Base-by-base conservation (phyloP, 768 basidiomycete species). In the Tylopilus balloui region DNA sequence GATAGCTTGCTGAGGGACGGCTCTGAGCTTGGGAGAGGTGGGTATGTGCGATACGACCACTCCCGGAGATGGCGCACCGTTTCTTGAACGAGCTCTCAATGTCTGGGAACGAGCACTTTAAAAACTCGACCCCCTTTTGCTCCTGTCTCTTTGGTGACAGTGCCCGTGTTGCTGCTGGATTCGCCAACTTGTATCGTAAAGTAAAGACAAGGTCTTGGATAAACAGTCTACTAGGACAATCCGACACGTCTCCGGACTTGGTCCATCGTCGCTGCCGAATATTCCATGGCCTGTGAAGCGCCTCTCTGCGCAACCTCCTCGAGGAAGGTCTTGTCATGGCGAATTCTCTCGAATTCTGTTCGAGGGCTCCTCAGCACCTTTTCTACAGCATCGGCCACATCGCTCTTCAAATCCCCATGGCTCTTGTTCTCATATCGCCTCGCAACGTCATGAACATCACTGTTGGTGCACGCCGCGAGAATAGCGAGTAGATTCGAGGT, bases 171-270 rank as follows among this genome's bases (percentile, higher is more conserved):
- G 10, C 8, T 27, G 27, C 27, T 27, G 27, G 27, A 27, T 27
- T 10, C 27, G 8, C 24, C 24, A 9, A 27, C 27, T 37, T 24
- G 25, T 35, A 37, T 53, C 8, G 12, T 1, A 5, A 3, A 15
- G 25, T n/a, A 13, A 17, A 19, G 32, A 15, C 20, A 31, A 51
- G 14, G 35, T 38, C 17, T 4, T 29, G 34, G 24, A 4, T 53
- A 61, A 64, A 64, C 25, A 62, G 23, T 44, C n/a, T 39, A 51
- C 58, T 54, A 70, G 7, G 52, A 46, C 40, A 86, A 55, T 1
- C 93, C 93, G 19, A 94, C 68, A n/a, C 75, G 73, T 45, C 57
- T 62, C 59, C 86, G 79, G 13, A 96, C 89, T 54, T 82, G 74
- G 34, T 57, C 60, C 76, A 97, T 77, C 4, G 86, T 92, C 40